A percentile compares a stretch with the other conserved stretches of the same genome.
Conservation (phyloP, 1,284 basidiomycete genomes). For the Lignosus rhinocerotis region DNA sequence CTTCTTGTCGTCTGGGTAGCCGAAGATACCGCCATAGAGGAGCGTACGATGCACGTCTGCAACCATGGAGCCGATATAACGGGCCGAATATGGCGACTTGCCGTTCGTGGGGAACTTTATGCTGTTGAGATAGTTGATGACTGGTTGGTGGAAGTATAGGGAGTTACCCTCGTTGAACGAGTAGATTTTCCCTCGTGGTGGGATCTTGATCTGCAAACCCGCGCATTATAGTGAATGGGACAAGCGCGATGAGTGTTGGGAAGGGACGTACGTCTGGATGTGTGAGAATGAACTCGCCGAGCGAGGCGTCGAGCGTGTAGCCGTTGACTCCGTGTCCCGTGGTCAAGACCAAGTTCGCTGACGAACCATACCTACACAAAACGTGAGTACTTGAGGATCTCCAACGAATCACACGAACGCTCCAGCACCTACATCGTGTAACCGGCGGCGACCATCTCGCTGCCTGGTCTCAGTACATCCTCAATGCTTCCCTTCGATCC, state of each 20-base stretch:
- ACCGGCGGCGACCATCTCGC: conserved; percentile 97
- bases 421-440: conserved; percentile 79
- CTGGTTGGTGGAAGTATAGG: conserved; percentile 89
- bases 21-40: conserved; percentile 98
- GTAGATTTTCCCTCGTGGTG: conserved; percentile 96
- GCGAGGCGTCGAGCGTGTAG: conserved; percentile 93
- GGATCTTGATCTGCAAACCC: conserved; percentile 79
- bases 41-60: conserved; percentile 96
- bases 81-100: conserved; percentile 84
- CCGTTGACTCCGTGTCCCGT: conserved; percentile 98
- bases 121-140: conserved; percentile 86
- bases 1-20: conserved; percentile 98
- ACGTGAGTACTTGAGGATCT: conserved; percentile 1
- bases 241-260: not conserved
- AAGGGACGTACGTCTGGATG: conserved; percentile 80
- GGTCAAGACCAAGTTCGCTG: conserved; percentile 94
- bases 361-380: conserved; percentile 91
- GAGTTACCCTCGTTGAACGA: conserved; percentile 99
- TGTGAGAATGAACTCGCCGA: conserved; percentile 99
- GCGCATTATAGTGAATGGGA: conserved; percentile 1
- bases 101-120: conserved; percentile 88
- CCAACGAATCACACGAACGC: conserved; percentile 29
- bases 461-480: conserved; percentile 93
- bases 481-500: conserved; percentile 78
- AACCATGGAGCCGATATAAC: conserved; percentile 99